Evolutionary conservation across 495 filamentous ascomycete species (phyloP), one percentile per base, ranked within the genome.

Genomic region (Thermothielavioides terrestris): DNA sequence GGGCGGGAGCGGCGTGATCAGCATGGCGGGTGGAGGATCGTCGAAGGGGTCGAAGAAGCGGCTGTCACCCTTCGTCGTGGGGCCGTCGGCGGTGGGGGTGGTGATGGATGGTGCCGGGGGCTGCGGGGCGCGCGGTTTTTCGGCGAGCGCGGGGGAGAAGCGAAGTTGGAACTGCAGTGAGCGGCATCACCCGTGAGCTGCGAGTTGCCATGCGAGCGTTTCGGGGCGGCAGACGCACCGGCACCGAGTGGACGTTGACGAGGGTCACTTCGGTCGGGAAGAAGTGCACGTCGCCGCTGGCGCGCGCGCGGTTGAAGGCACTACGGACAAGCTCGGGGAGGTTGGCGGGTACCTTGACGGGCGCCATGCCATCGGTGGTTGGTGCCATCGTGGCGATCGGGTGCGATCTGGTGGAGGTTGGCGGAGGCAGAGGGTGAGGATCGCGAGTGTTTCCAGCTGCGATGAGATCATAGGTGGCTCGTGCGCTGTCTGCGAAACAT

Each of bases 61-160:
- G 35, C 11, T 21, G 22, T n/a, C 20, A n/a, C 21, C 5, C 3
- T 27, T 42, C 12, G 2, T 15, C n/a, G 17, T 12, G 12, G 37
- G 17, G 15, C 2, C 20, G 23, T n/a, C 6, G 14, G 9, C 26
- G 21, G 17, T 10, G 44, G 32, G 6, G 40, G 12, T 8, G 6
- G 23, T 8, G 2, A 27, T 14, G 31, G 50, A 6, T 9, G 55
- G 17, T 0, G 44, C 26, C 2, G 51, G 25, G 2, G 38, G 37
- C 4, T 27, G 43, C 0, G 67, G 67, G 10, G 67, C 60, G 53
- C 69, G 72, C 6, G 85, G 84, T 61, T 90, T 92, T 51, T 82
- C 79, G 26, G 80, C 78, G 4, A 94, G 79, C 5, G 84, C 74
- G 3, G 86, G 86, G 46, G 85, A 87, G 68, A 81, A 91, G 34